These are phyloP conservation scores for Pichia sp. DNA, from an alignment of 1,139 yeast genomes.

Conservation along the genomic window DNA sequence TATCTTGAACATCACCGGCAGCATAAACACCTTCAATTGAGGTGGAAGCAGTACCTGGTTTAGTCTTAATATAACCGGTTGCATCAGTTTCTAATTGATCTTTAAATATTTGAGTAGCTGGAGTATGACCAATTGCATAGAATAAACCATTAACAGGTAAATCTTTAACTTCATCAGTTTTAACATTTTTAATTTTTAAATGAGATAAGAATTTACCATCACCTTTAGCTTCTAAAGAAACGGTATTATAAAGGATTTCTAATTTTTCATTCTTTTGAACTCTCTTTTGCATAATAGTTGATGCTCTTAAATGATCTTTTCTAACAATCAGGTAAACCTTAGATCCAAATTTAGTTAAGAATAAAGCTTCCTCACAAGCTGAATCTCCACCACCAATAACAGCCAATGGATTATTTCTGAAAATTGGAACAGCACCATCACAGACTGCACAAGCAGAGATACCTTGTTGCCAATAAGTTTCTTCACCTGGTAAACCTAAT, in stretches of 20 bases:
- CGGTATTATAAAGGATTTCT: slow-evolving; percentile 85
- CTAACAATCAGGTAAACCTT: slow-evolving; percentile 90
- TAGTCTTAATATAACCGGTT: slow-evolving; percentile 79
- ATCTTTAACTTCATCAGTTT: slow-evolving; percentile 62
- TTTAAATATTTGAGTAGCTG: slow-evolving; percentile 80
- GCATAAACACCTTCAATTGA: slow-evolving; percentile 93
- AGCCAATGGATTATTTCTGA: slow-evolving; percentile 95
- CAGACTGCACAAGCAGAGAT: slow-evolving; percentile 99
- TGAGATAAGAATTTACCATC: slow-evolving; percentile 70
- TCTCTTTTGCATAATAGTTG: slow-evolving; percentile 94
- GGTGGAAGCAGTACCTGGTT: slow-evolving; percentile 83
- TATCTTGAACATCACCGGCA: slow-evolving; percentile 99
- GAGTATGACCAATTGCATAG: slow-evolving; percentile 96
- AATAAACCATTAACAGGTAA: slow-evolving; percentile 85
- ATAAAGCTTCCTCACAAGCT: slow-evolving; percentile 97
- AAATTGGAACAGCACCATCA: slow-evolving; percentile 98
- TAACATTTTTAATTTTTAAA: slow-evolving; percentile 60
- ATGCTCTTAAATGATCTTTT: slow-evolving; percentile 90
- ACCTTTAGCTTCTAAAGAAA: slow-evolving; percentile 84
- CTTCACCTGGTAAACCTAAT: slow-evolving; percentile 92
- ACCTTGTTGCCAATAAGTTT: slow-evolving; percentile 97
- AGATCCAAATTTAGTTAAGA: slow-evolving; percentile 93
- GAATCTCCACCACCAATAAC: slow-evolving; percentile 99
- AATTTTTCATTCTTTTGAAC: slow-evolving; percentile 77
- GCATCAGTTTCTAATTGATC: slow-evolving; percentile 81